Conservation (phyloP, 2,329 filamentous ascomycete species). For the Thielaviopsis musarum region DNA sequence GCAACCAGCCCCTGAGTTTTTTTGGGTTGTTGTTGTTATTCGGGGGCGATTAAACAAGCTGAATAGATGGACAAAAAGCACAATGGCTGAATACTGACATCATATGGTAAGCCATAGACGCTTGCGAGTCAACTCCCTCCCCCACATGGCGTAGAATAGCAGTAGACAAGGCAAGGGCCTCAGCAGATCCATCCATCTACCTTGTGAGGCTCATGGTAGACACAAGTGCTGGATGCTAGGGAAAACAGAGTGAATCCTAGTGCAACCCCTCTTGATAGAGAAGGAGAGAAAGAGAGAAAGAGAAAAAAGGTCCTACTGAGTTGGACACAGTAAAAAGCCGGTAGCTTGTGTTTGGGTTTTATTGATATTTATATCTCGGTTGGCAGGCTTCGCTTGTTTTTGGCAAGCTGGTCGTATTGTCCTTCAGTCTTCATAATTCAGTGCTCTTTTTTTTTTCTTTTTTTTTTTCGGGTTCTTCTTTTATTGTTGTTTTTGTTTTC, state of each 20-base stretch:
- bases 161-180: background rate
- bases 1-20: background rate
- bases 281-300: too few relatives aligned
- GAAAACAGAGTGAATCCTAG: too few relatives aligned
- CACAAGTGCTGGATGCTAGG: too few relatives aligned
- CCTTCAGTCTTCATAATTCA: background rate
- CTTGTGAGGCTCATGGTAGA: too few relatives aligned
- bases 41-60: too few relatives aligned
- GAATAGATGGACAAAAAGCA: too few relatives aligned
- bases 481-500: background rate
- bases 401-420: background rate
- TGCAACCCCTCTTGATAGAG: too few relatives aligned
- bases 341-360: background rate
- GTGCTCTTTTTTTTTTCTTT: background rate
- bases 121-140: too few relatives aligned
- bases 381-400: background rate
- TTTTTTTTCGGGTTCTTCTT: background rate
- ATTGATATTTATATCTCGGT: background rate
- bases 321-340: background rate
- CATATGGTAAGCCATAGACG: background rate
- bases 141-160: background rate
- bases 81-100: background rate
- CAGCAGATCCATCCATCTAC: background rate
- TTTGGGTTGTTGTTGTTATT: background rate
- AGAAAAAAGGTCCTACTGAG: background rate